A percentile compares a stretch with the other conserved stretches of the same genome.
These are phyloP conservation scores for Vanrija sp. DNA, from an alignment of 1,284 basidiomycete genomes.

Conservation along the genomic window DNA sequence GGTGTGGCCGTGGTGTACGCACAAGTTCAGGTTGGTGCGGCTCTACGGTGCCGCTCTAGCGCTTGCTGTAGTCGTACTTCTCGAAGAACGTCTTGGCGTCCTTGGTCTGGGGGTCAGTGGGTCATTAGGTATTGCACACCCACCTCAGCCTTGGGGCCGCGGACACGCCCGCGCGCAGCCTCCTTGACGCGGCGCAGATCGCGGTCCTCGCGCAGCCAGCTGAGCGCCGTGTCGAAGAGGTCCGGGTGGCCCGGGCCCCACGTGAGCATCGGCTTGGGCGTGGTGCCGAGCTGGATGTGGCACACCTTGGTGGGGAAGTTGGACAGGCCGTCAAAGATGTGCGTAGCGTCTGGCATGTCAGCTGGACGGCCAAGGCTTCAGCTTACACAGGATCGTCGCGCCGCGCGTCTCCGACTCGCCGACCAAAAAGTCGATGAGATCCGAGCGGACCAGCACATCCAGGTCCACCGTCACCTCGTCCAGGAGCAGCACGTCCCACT, in stretches of 20 bases:
- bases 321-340: constrained; percentile 88
- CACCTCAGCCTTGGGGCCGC: constrained; percentile 67
- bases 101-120: constrained; percentile 49
- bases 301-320: constrained; percentile 83
- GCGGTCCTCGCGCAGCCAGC: constrained; percentile 81
- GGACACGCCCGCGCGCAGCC: constrained; percentile 56
- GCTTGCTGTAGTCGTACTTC: constrained; percentile 59
- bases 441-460: constrained; percentile 92
- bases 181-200: constrained; percentile 59
- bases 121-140: constrained; percentile 23
- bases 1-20: constrained; percentile 3
- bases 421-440: constrained; percentile 82
- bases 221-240: constrained; percentile 69
- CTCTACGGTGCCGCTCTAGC: neutral
- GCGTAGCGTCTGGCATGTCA: constrained; percentile 70
- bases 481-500: constrained; percentile 88
- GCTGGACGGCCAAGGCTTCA: neutral
- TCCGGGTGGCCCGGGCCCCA: constrained; percentile 60
- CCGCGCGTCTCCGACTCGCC: constrained; percentile 73
- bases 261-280: constrained; percentile 58
- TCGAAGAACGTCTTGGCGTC: constrained; percentile 86
- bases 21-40: no score
- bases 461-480: constrained; percentile 98
- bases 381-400: constrained; percentile 82
- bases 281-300: constrained; percentile 76